Evolutionary conservation across 768 basidiomycete species (phyloP).

Genomic region (Lentinula raphanica): DNA sequence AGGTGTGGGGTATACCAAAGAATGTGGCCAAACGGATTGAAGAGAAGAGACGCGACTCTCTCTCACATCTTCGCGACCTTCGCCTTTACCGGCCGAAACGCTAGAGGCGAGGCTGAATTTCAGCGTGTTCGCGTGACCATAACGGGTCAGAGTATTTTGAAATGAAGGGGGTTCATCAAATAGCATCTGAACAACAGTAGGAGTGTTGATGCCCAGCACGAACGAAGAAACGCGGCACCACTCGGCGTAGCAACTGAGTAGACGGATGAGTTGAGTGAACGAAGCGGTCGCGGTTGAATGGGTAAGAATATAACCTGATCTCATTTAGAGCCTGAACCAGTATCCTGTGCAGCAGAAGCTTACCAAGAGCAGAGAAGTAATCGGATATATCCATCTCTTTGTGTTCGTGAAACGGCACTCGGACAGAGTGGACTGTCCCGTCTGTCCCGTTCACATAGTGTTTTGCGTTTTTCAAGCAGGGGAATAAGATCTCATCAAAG

Average conservation of each 20-base stretch:
- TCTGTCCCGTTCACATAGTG: slow-evolving; percentile 1
- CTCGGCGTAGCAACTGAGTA: slow-evolving; percentile 7
- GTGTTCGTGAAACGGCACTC: slow-evolving; percentile 7
- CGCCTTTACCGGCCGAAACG: slow-evolving; percentile 9
- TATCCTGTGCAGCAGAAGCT: neutral
- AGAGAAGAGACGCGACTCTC: neutral
- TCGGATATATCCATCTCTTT: slow-evolving; percentile 1
- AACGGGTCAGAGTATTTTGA: neutral
- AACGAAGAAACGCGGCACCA: slow-evolving; percentile 10
- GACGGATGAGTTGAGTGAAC: slow-evolving; percentile 6
- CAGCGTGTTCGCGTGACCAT: neutral
- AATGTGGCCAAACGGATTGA: slow-evolving; percentile 3
- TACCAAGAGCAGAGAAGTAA: slow-evolving; percentile 11
- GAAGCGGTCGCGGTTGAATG: neutral
- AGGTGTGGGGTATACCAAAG: slow-evolving; percentile 5
- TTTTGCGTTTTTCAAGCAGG: neutral
- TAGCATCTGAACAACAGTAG: slow-evolving; percentile 10
- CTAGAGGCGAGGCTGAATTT: slow-evolving; percentile 10
- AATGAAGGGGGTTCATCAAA: neutral
- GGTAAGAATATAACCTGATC: slow-evolving; percentile 9
- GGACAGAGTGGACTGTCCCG: neutral
- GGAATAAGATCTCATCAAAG: slow-evolving; percentile 6
- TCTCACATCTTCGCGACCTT: slow-evolving; percentile 6
- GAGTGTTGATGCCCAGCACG: slow-evolving; percentile 8
- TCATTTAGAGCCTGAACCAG: neutral